phyloP scores from a whole-genome alignment of 305 asterid species.

The Fraxinus platypoda region DNA sequence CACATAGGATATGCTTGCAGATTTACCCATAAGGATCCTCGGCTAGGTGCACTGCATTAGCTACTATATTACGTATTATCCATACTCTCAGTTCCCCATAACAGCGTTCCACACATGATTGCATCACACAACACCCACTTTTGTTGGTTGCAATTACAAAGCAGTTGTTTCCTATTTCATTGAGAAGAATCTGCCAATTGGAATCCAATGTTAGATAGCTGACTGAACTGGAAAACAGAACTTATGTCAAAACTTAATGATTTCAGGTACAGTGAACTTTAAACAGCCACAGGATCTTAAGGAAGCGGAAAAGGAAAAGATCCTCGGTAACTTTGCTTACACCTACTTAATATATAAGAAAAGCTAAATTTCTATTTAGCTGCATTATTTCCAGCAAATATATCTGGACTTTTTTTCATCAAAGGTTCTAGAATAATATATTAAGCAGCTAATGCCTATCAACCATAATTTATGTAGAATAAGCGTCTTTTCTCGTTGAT shows the following conservation, averaged over 20 bases:
- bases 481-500: neutral
- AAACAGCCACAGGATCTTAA: neutral
- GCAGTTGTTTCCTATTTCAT: slow-evolving; percentile 48
- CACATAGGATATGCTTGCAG: neutral
- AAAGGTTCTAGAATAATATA: neutral
- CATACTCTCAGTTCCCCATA: slow-evolving; percentile 31
- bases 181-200: slow-evolving; percentile 47
- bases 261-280: neutral
- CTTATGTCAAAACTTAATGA: neutral
- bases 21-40: slow-evolving; percentile 70
- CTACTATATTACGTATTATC: slow-evolving; percentile 34
- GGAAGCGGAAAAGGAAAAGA: neutral
- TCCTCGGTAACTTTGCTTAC: slow-evolving; percentile 5
- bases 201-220: slow-evolving; percentile 26
- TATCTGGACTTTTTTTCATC: neutral
- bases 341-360: neutral
- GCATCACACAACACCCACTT: slow-evolving; percentile 77
- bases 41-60: slow-evolving; percentile 35
- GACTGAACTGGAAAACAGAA: slow-evolving; percentile 11
- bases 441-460: neutral
- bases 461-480: neutral
- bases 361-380: neutral
- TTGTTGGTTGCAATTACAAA: slow-evolving; percentile 55
- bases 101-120: slow-evolving; percentile 37
- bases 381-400: neutral